phyloP scores from a whole-genome alignment of 2,329 filamentous ascomycete species.

The Colletotrichum sansevieriae region DNA sequence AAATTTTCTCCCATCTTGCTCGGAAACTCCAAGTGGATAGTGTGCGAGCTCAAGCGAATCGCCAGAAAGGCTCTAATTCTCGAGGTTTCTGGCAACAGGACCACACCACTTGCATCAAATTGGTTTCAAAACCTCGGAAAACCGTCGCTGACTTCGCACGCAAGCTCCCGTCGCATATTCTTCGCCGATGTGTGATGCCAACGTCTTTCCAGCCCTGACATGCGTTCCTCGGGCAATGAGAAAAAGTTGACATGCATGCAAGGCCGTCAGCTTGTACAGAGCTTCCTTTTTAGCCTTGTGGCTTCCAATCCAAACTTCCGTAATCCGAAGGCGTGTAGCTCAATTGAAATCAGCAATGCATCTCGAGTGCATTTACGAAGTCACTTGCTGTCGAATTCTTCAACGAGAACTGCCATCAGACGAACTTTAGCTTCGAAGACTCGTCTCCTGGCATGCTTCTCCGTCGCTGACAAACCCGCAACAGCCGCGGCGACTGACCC shows the following conservation, averaged over 20 bases:
- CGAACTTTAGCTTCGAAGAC: neutral
- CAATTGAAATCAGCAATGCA: conserved; percentile 1
- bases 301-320: too few species aligned
- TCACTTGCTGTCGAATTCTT: neutral
- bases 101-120: neutral
- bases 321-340: neutral
- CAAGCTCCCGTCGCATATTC: too few species aligned
- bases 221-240: too few species aligned
- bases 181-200: too few species aligned
- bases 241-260: too few species aligned
- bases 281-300: too few species aligned
- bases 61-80: neutral
- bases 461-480: neutral
- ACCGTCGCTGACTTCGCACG: too few species aligned
- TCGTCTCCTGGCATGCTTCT: neutral
- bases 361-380: neutral
- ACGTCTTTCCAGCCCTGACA: too few species aligned
- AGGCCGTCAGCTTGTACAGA: too few species aligned
- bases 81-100: neutral
- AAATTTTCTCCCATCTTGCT: neutral
- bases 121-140: too few species aligned
- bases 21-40: conserved; percentile 3
- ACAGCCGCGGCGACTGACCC: neutral
- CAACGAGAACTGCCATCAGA: neutral
- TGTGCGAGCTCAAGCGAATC: neutral